Percentiles rank a stretch among this genome's conserved stretches.
Conservation (phyloP, 805 yeast species). For the Millerago galiae region DNA sequence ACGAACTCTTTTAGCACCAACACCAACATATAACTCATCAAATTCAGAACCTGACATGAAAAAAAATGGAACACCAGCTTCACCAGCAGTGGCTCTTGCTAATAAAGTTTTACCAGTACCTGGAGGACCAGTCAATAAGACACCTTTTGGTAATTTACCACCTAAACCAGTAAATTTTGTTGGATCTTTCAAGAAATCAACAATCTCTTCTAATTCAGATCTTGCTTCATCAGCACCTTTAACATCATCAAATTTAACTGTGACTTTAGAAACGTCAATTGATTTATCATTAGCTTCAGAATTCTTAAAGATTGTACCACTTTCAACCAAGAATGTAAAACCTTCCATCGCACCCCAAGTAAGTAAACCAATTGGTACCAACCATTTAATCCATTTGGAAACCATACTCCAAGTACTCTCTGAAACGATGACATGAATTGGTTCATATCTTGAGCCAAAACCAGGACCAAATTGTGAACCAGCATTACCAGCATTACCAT, state of each 20-base stretch:
- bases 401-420: constrained; percentile 75
- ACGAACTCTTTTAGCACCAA: constrained; percentile 96
- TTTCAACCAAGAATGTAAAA: constrained; percentile 73
- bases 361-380: constrained; percentile 71
- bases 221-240: constrained; percentile 98
- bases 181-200: constrained; percentile 95
- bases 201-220: constrained; percentile 94
- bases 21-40: constrained; percentile 97
- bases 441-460: constrained; percentile 67
- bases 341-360: constrained; percentile 79
- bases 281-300: constrained; percentile 70
- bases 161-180: constrained; percentile 94
- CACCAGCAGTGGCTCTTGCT: constrained; percentile 98
- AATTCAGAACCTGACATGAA: constrained; percentile 98
- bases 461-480: constrained; percentile 20
- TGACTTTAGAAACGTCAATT: constrained; percentile 77
- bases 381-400: constrained; percentile 85
- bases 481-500: constrained; percentile 12
- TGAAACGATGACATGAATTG: constrained; percentile 88
- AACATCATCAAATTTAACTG: constrained; percentile 87
- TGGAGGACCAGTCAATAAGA: constrained; percentile 94
- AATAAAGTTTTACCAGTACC: constrained; percentile 97
- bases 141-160: constrained; percentile 97
- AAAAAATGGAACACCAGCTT: constrained; percentile 97
- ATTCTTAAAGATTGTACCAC: constrained; percentile 72